A percentile compares a stretch with the other conserved stretches of the same genome.
Evolutionary conservation across 2,329 filamentous ascomycete genomes (phyloP).

Genomic region (Botrytis fragariae): DNA sequence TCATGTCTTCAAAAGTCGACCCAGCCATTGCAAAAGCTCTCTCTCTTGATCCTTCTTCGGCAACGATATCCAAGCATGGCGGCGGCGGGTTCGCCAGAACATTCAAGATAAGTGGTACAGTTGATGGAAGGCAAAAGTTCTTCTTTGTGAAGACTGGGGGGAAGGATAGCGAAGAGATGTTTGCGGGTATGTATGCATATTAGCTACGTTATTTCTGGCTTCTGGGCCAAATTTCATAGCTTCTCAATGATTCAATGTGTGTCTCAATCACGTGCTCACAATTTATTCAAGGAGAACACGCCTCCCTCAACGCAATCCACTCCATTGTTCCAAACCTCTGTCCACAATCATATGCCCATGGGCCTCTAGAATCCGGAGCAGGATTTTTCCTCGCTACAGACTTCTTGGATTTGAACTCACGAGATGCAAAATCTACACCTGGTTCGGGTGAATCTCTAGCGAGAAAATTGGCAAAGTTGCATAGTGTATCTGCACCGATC

Average conservation of each 20-base stretch:
- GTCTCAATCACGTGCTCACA: slow-evolving; percentile 14
- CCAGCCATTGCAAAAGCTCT: slow-evolving; percentile 61
- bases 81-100: slow-evolving; percentile 68
- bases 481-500: slow-evolving; percentile 69
- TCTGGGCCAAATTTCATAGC: slow-evolving; percentile 2
- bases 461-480: slow-evolving; percentile 72
- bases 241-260: neutral
- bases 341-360: slow-evolving; percentile 72
- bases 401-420: slow-evolving; percentile 64
- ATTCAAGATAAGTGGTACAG: slow-evolving; percentile 53
- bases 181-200: slow-evolving; percentile 55
- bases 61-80: slow-evolving; percentile 59
- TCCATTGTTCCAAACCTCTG: slow-evolving; percentile 69
- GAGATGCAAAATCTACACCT: slow-evolving; percentile 29
- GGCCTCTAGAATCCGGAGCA: slow-evolving; percentile 47
- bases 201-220: neutral
- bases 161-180: slow-evolving; percentile 66
- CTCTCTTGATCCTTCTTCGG: slow-evolving; percentile 47
- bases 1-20: slow-evolving; percentile 54
- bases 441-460: slow-evolving; percentile 56
- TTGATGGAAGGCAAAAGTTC: slow-evolving; percentile 30
- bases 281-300: slow-evolving; percentile 65
- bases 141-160: slow-evolving; percentile 73
- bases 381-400: slow-evolving; percentile 66
- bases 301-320: slow-evolving; percentile 80